phyloP scores from a whole-genome alignment of 371 early-diverging fungal species.

The Mortierella sp. region DNA sequence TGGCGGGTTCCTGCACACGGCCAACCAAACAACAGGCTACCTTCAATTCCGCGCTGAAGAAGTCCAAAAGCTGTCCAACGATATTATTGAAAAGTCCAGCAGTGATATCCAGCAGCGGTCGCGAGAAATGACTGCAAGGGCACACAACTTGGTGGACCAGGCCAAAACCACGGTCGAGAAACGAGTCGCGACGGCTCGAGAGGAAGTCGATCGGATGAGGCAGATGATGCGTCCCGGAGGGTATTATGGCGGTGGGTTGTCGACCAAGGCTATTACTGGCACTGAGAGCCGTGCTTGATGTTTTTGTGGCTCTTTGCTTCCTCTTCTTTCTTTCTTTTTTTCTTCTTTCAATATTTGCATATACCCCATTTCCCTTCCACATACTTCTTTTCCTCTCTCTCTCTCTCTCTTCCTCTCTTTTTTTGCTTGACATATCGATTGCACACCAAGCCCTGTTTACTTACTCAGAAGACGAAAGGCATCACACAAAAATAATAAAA shows the following conservation, averaged over 20 bases:
- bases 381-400: not conserved
- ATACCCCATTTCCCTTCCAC: not conserved
- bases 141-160: constrained; percentile 49
- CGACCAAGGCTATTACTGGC: constrained; percentile 38
- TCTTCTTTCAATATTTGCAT: not conserved
- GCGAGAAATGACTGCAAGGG: constrained; percentile 50
- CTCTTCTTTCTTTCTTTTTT: not conserved
- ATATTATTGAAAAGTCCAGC: constrained; percentile 54
- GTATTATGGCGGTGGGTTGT: not conserved
- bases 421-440: not conserved
- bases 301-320: not conserved
- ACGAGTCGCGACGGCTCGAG: constrained; percentile 43
- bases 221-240: constrained; percentile 22
- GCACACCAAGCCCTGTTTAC: not conserved
- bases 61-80: constrained; percentile 51
- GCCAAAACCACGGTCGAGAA: constrained; percentile 53
- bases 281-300: not conserved
- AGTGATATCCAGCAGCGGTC: constrained; percentile 51
- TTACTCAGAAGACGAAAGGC: not conserved
- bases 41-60: constrained; percentile 57
- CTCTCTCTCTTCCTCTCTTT: not conserved
- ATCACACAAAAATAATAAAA: not conserved
- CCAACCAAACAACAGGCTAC: constrained; percentile 58
- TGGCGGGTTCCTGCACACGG: constrained; percentile 72
- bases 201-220: constrained; percentile 51